Base-by-base conservation (phyloP, 495 filamentous ascomycete species). In the Delitschia confertaspora region DNA sequence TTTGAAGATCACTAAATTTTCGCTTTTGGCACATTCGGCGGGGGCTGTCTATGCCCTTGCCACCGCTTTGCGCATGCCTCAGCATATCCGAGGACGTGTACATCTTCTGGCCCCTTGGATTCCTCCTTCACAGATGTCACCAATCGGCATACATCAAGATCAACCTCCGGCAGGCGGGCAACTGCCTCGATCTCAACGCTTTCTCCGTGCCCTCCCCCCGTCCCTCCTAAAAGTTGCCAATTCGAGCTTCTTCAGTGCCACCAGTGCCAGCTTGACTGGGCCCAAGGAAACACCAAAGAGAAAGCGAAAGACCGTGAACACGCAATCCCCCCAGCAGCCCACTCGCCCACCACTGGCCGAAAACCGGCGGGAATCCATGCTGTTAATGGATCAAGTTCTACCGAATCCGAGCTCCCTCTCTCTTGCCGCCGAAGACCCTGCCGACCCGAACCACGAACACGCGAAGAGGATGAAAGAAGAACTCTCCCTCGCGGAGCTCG, bases 21-120 rank as follows among this genome's bases (percentile, higher is more conserved):
- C 88, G 11, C 86, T 99, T 23, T 72, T 99, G 4, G 91, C 93
- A n/a, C 91, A 99, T 60, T 95, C 88, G 7, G 91, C 91, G 7
- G 91, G 91, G 17, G 93, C 91, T 14, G 94, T 99, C 44, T 99
- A 99, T 57, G 93, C 91, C 19, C 77, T 99, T 19, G 93, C 91
- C 14, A 96, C 93, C 0, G 91, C 93, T 4, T 72, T 99, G 19
- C 82, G 91, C 32, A 91, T 99, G 71, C 89, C 93, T 11, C 87
- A 95, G 53, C 85, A 95, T 60, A 91, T 99, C 49, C 80, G 89
- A 11, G 89, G 93, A 19, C 83, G 85, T 23, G 89, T 99, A 18
- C 91, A 99, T 63, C 78, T 99, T 6, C 71, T 99, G 9, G 89
- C 91, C 2, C 91, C 91, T 0, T 99, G 91, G 93, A 96, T 99